phyloP scores from a whole-genome alignment of 2,329 filamentous ascomycete species.

The Exophiala bonariae region DNA sequence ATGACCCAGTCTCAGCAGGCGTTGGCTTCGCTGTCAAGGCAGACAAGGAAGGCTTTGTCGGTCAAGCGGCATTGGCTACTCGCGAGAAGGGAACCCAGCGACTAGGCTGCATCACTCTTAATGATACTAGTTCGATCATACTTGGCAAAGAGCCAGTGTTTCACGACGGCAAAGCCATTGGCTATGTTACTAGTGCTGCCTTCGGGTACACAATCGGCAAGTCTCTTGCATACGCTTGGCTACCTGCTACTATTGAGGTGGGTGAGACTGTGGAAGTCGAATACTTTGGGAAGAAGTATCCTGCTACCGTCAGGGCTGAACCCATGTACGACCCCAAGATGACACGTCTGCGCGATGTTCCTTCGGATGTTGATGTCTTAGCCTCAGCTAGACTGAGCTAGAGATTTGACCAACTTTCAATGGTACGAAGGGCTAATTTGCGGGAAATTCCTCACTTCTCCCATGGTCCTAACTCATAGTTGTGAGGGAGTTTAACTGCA shows the following conservation, averaged over 20 bases:
- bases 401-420: too few species aligned
- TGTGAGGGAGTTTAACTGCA: too few species aligned
- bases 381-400: too few species aligned
- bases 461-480: too few species aligned
- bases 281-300: slow-evolving; percentile 59
- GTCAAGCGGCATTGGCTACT: slow-evolving; percentile 49
- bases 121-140: slow-evolving; percentile 58
- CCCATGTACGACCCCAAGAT: slow-evolving; percentile 49
- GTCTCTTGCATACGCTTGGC: slow-evolving; percentile 60
- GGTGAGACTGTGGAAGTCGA: slow-evolving; percentile 59
- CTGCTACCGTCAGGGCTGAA: slow-evolving; percentile 55
- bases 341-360: slow-evolving; percentile 33
- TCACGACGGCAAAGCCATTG: slow-evolving; percentile 45
- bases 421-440: too few species aligned
- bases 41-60: slow-evolving; percentile 46
- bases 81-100: slow-evolving; percentile 38
- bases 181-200: slow-evolving; percentile 62
- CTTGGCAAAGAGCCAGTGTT: slow-evolving; percentile 65
- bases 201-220: slow-evolving; percentile 62
- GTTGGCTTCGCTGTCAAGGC: slow-evolving; percentile 51
- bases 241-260: slow-evolving; percentile 49
- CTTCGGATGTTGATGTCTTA: too few species aligned
- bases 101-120: slow-evolving; percentile 54
- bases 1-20: slow-evolving; percentile 61
- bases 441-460: too few species aligned